Conservation (phyloP, 2,329 filamentous ascomycete species). For the Aschersonia sp. region DNA sequence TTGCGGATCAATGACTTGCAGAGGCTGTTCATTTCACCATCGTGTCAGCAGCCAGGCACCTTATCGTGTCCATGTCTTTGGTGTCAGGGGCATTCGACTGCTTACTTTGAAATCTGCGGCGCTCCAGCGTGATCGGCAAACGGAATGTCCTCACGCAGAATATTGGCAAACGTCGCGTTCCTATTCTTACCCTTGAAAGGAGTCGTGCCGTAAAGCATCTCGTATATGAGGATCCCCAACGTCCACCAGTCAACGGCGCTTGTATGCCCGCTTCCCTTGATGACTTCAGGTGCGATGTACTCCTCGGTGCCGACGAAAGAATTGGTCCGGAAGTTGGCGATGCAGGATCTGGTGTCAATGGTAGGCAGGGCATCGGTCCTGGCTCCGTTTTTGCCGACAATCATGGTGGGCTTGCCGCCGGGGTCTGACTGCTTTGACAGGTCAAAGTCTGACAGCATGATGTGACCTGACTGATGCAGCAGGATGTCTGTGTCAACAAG, state of each 20-base stretch:
- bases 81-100: no score
- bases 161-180: slow-evolving; percentile 96
- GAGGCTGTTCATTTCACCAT: slow-evolving; percentile 37
- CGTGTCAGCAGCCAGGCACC: no score
- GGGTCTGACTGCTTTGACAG: slow-evolving; percentile 94
- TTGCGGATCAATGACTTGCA: slow-evolving; percentile 97
- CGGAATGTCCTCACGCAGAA: slow-evolving; percentile 84
- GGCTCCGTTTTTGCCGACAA: slow-evolving; percentile 77
- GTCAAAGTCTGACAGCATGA: slow-evolving; percentile 99
- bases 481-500: slow-evolving; percentile 57
- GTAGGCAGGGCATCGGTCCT: slow-evolving; percentile 79
- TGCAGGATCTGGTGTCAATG: slow-evolving; percentile 98
- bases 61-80: no score
- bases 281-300: slow-evolving; percentile 97
- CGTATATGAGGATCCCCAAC: slow-evolving; percentile 89
- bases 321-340: slow-evolving; percentile 95
- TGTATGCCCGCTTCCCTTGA: slow-evolving; percentile 95
- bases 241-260: slow-evolving; percentile 99
- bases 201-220: slow-evolving; percentile 97
- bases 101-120: slow-evolving; percentile 85
- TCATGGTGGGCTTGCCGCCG: slow-evolving; percentile 95
- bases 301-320: slow-evolving; percentile 98
- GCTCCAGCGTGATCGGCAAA: slow-evolving; percentile 81
- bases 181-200: slow-evolving; percentile 99
- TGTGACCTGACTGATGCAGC: slow-evolving; percentile 96